phyloP scores from a whole-genome alignment of 345 rosid genomes.

The Turritis glabra region DNA sequence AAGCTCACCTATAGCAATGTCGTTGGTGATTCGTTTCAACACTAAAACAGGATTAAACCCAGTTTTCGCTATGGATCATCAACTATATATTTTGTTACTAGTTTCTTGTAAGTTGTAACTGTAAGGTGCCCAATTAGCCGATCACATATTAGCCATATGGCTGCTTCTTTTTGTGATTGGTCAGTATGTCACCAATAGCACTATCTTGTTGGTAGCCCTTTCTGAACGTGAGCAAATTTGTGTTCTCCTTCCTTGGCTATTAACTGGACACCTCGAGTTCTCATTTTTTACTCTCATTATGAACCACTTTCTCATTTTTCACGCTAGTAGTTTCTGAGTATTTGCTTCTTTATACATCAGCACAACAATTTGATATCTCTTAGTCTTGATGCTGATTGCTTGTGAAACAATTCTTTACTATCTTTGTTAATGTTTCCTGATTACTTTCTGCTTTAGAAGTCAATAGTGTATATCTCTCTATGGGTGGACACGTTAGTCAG shows the following conservation, averaged over 20 bases:
- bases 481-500: conserved; percentile 41
- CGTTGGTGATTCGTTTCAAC: conserved; percentile 26
- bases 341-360: too few relatives aligned
- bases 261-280: conserved; percentile 18
- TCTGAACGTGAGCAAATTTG: conserved; percentile 20
- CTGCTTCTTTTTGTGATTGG: conserved; percentile 45
- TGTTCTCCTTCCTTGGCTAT: conserved; percentile 33
- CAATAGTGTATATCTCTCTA: not conserved
- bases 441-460: not conserved
- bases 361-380: not conserved
- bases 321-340: too few relatives aligned
- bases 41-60: conserved; percentile 18
- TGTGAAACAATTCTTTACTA: not conserved
- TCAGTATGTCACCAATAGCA: conserved; percentile 49
- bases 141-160: conserved; percentile 36
- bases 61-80: conserved; percentile 41
- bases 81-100: conserved; percentile 30
- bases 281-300: not conserved
- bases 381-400: not conserved
- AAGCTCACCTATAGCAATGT: conserved; percentile 46
- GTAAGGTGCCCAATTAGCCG: conserved; percentile 47
- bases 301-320: not conserved
- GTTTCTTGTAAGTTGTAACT: not conserved
- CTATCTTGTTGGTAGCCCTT: conserved; percentile 33
- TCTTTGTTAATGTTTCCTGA: not conserved